Evolutionary conservation across 495 filamentous ascomycete genomes (phyloP).

Genomic region (Penicillium pancosmium): DNA sequence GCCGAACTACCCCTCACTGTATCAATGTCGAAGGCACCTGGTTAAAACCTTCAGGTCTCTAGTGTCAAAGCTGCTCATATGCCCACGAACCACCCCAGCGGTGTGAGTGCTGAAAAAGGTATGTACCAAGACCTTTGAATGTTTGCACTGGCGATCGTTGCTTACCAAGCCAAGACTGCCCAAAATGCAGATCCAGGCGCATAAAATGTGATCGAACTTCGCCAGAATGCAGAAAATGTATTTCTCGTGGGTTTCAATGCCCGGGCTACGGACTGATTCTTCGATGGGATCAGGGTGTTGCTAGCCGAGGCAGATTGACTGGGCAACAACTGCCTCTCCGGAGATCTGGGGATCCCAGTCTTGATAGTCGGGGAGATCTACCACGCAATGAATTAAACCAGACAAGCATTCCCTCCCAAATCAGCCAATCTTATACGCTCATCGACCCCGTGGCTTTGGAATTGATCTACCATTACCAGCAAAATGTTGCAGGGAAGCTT

Average conservation of each 20-base stretch:
- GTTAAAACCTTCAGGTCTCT: background rate
- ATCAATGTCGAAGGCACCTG: background rate
- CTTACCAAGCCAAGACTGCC: slow-evolving; percentile 14
- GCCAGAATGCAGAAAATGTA: slow-evolving; percentile 18
- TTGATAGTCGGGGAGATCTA: background rate
- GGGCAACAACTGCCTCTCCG: slow-evolving; percentile 7
- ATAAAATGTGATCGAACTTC: slow-evolving; percentile 16
- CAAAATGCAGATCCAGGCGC: slow-evolving; percentile 14
- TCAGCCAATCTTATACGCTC: background rate
- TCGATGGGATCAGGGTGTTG: slow-evolving; percentile 17
- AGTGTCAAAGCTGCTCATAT: background rate
- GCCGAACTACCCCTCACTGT: background rate
- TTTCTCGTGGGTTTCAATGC: slow-evolving; percentile 11
- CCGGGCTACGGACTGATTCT: slow-evolving; percentile 15
- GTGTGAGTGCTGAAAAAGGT: slow-evolving; percentile 14
- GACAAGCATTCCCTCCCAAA: background rate
- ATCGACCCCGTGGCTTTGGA: background rate
- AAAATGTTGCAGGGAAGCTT: slow-evolving; percentile 12
- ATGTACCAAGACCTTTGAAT: background rate
- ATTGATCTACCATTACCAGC: slow-evolving; percentile 13
- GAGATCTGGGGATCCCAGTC: background rate
- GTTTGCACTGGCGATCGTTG: background rate
- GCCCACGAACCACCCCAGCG: background rate
- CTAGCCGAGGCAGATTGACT: slow-evolving; percentile 14
- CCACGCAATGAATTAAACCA: background rate